Evolutionary conservation across 495 filamentous ascomycete genomes (phyloP), one percentile per base, ranked within the genome.

Genomic region (Thozetella sp.): DNA sequence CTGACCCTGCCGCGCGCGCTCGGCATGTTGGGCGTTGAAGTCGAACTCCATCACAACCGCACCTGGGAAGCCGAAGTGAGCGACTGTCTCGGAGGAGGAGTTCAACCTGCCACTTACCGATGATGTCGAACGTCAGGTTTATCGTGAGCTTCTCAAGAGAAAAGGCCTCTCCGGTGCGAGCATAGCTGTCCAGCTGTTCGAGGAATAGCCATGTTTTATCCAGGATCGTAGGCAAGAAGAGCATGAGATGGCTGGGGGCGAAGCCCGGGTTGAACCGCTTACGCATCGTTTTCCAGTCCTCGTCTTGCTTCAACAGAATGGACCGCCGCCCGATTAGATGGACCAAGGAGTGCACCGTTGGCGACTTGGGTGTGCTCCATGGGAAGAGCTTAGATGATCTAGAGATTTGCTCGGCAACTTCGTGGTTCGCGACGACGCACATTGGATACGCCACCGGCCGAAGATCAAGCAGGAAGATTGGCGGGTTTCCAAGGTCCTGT

Each of bases 231-330:
- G 73, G 76, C 13, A 81, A 48, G 3, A 82, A 61, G 2, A 55
- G 71, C 55, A 76, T 65, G 15, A 82, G 66, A 57, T 81, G 74
- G 50, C 69, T 64, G 2, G 72, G 72, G 1, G 77, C 68, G 53
- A 80, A 81, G 17, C 76, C 77, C 1, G 74, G 67, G 55, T 76
- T 80, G 60, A 76, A 80, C 10, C 63, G 55, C 59, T 74, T 79
- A 43, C 76, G 70, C 2, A 70, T 20, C 0, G 53, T 53, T 64
- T 76, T 79, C 77, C 79, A 81, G 25, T 72, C 55, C 6, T 73
- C 66, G 15, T 64, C 66, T 59, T 77, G 53, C 15, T 65, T 55
- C 12, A 54, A 59, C 0, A 80, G 19, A 19, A 83, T 71, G 6
- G 77, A 80, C 1, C 60, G 37, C 1, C 30, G 53, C 1, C 80